Conservation (phyloP, 495 filamentous ascomycete species). For the Penicillium nucicola region DNA sequence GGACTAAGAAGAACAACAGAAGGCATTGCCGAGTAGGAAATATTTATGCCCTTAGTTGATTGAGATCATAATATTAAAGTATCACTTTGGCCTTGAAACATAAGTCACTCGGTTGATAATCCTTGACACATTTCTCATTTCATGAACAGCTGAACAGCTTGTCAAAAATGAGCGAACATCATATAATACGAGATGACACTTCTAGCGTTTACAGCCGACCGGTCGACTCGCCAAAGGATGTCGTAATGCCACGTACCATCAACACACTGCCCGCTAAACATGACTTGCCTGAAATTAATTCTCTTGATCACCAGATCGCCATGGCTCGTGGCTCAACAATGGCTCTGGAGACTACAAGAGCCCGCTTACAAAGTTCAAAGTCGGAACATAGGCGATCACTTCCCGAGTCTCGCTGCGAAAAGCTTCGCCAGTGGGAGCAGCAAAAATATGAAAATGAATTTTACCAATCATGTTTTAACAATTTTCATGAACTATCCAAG, state of each 20-base stretch:
- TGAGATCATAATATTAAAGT: too few relatives aligned
- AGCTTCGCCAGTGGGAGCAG: not conserved
- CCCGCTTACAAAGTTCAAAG: not conserved
- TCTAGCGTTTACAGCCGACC: slow-evolving; percentile 9
- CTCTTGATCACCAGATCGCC: slow-evolving; percentile 8
- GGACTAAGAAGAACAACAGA: too few relatives aligned
- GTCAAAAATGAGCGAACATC: too few relatives aligned
- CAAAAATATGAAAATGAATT: slow-evolving; percentile 7
- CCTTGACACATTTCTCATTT: too few relatives aligned
- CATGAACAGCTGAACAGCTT: too few relatives aligned
- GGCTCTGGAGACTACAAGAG: slow-evolving; percentile 3
- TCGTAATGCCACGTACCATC: not conserved
- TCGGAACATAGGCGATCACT: not conserved
- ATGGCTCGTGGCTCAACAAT: slow-evolving; percentile 7
- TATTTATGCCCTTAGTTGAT: too few relatives aligned
- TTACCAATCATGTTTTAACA: not conserved
- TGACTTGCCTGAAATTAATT: slow-evolving; percentile 7
- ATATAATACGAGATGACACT: not conserved
- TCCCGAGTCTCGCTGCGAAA: not conserved
- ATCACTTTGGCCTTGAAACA: too few relatives aligned
- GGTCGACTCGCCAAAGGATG: not conserved
- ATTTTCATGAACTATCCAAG: not conserved
- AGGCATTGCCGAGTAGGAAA: too few relatives aligned
- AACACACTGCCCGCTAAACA: not conserved
- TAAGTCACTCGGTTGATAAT: too few relatives aligned